Base-by-base conservation (phyloP, 2,329 filamentous ascomycete species). In the Scytalidium lignicola region DNA sequence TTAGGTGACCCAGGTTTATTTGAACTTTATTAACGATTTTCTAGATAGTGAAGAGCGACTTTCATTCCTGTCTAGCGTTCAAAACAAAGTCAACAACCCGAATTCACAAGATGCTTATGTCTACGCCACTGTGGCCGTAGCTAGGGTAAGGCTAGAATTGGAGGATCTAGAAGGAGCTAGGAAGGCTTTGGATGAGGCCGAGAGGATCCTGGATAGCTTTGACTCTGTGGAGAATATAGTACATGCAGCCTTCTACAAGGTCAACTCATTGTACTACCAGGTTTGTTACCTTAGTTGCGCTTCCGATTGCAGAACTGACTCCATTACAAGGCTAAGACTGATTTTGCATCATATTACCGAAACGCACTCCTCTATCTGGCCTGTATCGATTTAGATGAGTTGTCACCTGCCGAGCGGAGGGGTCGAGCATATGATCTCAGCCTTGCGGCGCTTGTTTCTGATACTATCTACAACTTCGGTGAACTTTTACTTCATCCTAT, bases 391-490 rank as follows among this genome's bases (percentile, higher is more conserved):
- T 73, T 96, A 56, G 77, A 83, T 51, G 79, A 86, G 48, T 77
- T 99, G 50, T 78, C 84, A 41, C 73, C 82, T 47, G 75, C 79
- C 48, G 91, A 99, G 68, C 86, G 88, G 61, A 85, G 85, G 67
- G 80, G 79, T 51, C 85, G 92, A 60, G 93, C 93, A 41, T 95
- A 96, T 72, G 90, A 96, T 67, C 84, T 99, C 54, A 88, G 88
- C 64, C 85, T 97, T 47, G 90, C 93, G 22, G 93, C 93, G 9
- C 79, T 99, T 8, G 88, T 96, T 37, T 96, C 91, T 45, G 88
- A 92, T 63, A 89, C 83, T 62, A 99, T 97, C 73, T 97, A 99
- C 82, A 99, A 99, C 76, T 99, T 99, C 62, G 93, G 93, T 68
- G 93, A 99, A 75, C 85, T 99, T n/a, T 82, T 99, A 26, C 81